Conservation (phyloP, 441 rosid species). For the Populus hybrid region DNA sequence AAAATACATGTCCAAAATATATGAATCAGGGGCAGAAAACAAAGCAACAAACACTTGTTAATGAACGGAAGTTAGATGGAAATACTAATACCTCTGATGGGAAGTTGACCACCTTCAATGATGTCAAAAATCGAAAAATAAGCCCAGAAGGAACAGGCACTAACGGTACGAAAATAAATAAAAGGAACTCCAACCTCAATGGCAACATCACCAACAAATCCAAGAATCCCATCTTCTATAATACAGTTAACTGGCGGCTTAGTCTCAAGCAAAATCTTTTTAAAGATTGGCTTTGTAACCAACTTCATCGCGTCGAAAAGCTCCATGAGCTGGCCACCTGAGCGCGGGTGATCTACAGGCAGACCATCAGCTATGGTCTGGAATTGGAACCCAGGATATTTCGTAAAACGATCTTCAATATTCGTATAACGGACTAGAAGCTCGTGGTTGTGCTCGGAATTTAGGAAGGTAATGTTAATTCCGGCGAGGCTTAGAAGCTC, state of each 20-base stretch:
- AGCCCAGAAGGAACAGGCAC: conserved; percentile 35
- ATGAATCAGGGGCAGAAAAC: neutral
- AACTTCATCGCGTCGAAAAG: neutral
- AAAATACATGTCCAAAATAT: neutral
- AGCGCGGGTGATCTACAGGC: conserved; percentile 19
- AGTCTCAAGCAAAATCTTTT: conserved; percentile 17
- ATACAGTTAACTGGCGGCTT: conserved; percentile 29
- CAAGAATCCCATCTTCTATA: conserved; percentile 33
- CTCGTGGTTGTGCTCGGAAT: conserved; percentile 8
- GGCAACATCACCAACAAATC: conserved; percentile 24
- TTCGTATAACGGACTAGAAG: neutral
- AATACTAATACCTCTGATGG: conserved; percentile 28
- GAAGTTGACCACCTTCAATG: conserved; percentile 37
- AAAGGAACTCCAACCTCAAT: conserved; percentile 23
- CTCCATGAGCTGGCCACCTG: neutral
- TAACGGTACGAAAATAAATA: conserved; percentile 30
- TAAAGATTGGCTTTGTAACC: conserved; percentile 14
- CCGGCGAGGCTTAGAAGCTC: neutral
- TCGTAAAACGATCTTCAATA: conserved; percentile 14
- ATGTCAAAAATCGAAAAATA: conserved; percentile 29
- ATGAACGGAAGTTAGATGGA: neutral
- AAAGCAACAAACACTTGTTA: neutral
- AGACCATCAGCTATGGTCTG: neutral
- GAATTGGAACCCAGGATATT: conserved; percentile 14
- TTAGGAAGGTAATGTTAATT: conserved; percentile 8